Percentiles rank a stretch among this genome's conserved stretches.
Conservation (phyloP, 2,329 filamentous ascomycete species). For the Chaetomium sp. region DNA sequence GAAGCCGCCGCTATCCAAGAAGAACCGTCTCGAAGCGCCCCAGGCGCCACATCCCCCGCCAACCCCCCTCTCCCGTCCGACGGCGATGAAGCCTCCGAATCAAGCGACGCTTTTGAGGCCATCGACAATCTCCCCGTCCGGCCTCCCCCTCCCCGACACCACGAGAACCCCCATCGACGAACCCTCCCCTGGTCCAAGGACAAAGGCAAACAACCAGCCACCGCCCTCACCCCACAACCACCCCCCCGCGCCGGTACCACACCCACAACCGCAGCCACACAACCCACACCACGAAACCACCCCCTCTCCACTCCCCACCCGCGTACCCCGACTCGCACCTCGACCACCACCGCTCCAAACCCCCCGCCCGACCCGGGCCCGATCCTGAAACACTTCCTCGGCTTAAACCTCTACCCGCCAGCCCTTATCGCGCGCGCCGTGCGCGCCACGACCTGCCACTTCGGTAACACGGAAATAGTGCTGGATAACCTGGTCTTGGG, state of each 20-base stretch:
- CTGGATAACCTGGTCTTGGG: constrained; percentile 21
- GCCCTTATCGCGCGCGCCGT: constrained; percentile 7
- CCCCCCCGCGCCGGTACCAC: neutral
- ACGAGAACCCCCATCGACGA: neutral
- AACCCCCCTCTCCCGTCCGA: neutral
- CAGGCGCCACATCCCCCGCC: neutral
- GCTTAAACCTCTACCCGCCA: neutral
- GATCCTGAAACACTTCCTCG: constrained; percentile 2
- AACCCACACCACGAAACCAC: neutral
- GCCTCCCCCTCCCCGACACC: neutral
- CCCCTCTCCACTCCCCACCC: neutral
- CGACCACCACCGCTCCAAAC: neutral
- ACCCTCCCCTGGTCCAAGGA: constrained; percentile 8
- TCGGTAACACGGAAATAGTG: neutral
- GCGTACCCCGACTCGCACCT: neutral
- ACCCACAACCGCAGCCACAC: neutral
- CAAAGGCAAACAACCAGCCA: constrained; percentile 20
- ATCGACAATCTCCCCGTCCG: neutral
- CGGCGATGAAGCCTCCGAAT: neutral
- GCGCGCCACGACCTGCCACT: neutral
- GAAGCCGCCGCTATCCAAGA: neutral
- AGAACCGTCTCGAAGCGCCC: neutral
- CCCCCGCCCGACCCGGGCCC: constrained; percentile 4
- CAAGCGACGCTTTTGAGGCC: constrained; percentile 15
- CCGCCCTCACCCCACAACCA: neutral